Evolutionary conservation across 805 yeast genomes (phyloP), one percentile per base, ranked within the genome.

Genomic region (Osmozyma mogii): DNA sequence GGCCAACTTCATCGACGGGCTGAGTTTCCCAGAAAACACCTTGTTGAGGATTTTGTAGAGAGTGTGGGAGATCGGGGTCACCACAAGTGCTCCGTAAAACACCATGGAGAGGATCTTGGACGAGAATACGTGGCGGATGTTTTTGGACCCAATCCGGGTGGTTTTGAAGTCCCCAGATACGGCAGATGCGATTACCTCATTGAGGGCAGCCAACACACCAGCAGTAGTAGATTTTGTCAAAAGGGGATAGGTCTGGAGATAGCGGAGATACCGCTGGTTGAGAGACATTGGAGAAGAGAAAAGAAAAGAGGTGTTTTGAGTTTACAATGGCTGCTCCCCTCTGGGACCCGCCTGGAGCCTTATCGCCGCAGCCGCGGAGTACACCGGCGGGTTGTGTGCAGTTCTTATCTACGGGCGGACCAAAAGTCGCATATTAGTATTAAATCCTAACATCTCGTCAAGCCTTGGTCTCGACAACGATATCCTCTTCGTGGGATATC

Each of bases 41-140:
- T 46, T 47, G 27, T 47, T 45, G 27, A 76, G 56, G 10, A 64
- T 34, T 4, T 56, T 60, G 38, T 75, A 74, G 22, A 71, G 61
- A 37, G 60, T 65, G 44, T 78, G 84, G 4, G 74, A 56, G 22
- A 75, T 51, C 6, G 85, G 85, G 1, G 83, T 70, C 15, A 68
- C 65, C 10, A 78, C 55, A 2, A 58, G 37, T 17, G 68, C 56
- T 0, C 83, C 81, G 44, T 70, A 78, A 2, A 75, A 29, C 6
- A 75, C 68, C 71, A 78, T 68, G 28, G 70, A 53, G 7, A 70
- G 58, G 22, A 75, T 59, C 47, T 67, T 73, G 17, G 52, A 44
- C 22, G 66, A 65, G 29, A 67, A 40, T 3, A 63, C 56, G 36
- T 68, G 72, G 15, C 56, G 57, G 24, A 70, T 26, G 11, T 42